Base-by-base conservation (phyloP, 2,329 filamentous ascomycete species). In the Hypoxylon sp. region DNA sequence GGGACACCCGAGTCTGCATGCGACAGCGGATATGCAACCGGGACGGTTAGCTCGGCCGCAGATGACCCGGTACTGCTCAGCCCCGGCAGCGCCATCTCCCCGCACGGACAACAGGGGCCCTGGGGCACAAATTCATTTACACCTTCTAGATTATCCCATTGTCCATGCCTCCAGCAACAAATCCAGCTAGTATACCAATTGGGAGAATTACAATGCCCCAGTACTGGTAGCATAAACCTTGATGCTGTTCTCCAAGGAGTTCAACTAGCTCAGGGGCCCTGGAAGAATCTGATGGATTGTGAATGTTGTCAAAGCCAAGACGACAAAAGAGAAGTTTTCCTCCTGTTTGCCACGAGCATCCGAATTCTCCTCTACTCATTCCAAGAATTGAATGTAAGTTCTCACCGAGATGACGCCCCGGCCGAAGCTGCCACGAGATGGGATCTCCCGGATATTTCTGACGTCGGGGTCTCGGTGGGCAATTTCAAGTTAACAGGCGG, bases 301-400 rank as follows among this genome's bases (percentile, higher is more conserved):
- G 14, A 11, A 3, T 6, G 37, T n/a, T 57, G 54, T 48, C 40
- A 48, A 46, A 59, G 48, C 8, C 53, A 70, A 46, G 64, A 57
- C 13, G 62, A 71, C 10, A 64, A 72, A 35, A 63, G 61, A 35
- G 63, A 73, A 20, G 62, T 68, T 10, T 65, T 70, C 22, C 64
- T 69, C 3, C 56, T 73, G 14, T 72, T 72, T 48, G 68, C 68
- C 20, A 65, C 70, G 54, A 72, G 64, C 44, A 69, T 73, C 25
- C 64, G 68, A 11, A 68, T 67, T 30, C 61, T 73, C 11, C 62
- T 73, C 4, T 66, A 59, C 6, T 27, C 30, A 8, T 48, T 66
- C 27, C 54, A 59, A 44, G 51, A 64, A 17, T 40, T 61, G 11
- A 60, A 55, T 25, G 2, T 37, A 31, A 64, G 14, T 14, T 25